phyloP scores from a whole-genome alignment of 2,329 filamentous ascomycete genomes.

The Monosporascus sp. region DNA sequence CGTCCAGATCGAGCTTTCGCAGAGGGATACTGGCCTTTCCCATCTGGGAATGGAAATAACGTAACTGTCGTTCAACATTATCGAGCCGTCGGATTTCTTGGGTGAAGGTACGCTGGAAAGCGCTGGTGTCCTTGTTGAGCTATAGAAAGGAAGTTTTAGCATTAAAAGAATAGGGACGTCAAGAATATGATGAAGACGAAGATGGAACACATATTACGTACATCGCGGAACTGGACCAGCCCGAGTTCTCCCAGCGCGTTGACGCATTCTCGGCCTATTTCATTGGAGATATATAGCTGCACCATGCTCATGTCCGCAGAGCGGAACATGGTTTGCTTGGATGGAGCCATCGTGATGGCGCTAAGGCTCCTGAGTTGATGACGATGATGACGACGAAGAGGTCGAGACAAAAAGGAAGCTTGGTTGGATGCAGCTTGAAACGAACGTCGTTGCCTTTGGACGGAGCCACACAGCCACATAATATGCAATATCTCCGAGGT shows the following conservation, averaged over 20 bases:
- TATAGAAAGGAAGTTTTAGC: conserved; percentile 30
- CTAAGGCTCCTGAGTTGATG: conserved; percentile 14
- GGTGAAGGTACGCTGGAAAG: conserved; percentile 95
- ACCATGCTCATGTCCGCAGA: conserved; percentile 99
- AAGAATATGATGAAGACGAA: too few relatives aligned
- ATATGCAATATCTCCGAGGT: too few relatives aligned
- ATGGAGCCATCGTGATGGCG: conserved; percentile 52
- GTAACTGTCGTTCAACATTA: conserved; percentile 95
- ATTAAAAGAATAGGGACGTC: too few relatives aligned
- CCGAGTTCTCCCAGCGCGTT: conserved; percentile 95
- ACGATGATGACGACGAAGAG: conserved; percentile 1
- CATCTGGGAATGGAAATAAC: conserved; percentile 97
- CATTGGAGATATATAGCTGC: conserved; percentile 98
- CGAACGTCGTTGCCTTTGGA: too few relatives aligned
- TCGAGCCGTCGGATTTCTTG: conserved; percentile 96
- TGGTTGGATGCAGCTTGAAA: too few relatives aligned
- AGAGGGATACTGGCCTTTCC: conserved; percentile 85
- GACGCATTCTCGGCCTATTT: conserved; percentile 96
- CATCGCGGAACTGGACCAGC: conserved; percentile 94
- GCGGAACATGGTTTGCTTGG: conserved; percentile 94
- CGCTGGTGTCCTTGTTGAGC: conserved; percentile 89
- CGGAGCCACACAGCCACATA: too few relatives aligned
- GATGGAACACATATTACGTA: conserved; percentile 44
- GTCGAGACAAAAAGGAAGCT: too few relatives aligned
- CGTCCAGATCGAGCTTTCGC: conserved; percentile 86